Percentiles rank a stretch among this genome's conserved stretches.
Conservation (phyloP, 2,329 filamentous ascomycete species). For the Hyphodiscus sp. region DNA sequence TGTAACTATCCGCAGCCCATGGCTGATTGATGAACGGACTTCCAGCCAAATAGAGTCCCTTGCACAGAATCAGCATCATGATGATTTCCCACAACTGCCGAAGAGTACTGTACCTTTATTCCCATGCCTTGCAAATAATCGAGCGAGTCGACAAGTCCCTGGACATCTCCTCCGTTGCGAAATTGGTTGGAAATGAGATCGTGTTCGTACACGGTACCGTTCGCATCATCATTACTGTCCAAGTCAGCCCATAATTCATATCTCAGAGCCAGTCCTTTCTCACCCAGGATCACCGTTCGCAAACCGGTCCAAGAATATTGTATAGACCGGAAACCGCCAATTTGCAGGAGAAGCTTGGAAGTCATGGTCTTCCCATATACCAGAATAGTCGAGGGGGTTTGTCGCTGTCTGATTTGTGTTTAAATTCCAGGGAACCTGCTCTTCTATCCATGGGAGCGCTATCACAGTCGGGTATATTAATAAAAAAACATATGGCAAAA, state of each 20-base stretch:
- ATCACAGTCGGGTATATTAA: not conserved
- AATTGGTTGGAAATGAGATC: conserved; percentile 55
- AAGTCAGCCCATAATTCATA: conserved; percentile 29
- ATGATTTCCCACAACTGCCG: not conserved
- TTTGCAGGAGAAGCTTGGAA: conserved; percentile 50
- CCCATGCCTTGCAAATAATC: conserved; percentile 61
- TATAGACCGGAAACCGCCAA: conserved; percentile 62
- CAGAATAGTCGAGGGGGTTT: conserved; percentile 50
- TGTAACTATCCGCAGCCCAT: conserved; percentile 57
- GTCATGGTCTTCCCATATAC: conserved; percentile 44
- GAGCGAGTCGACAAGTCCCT: conserved; percentile 50
- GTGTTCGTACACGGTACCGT: conserved; percentile 54
- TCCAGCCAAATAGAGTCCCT: conserved; percentile 58
- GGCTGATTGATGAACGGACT: conserved; percentile 57
- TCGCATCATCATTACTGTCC: conserved; percentile 53
- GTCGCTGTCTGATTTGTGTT: conserved; percentile 52
- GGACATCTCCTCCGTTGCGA: conserved; percentile 55
- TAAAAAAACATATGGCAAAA: not conserved
- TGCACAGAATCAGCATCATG: conserved; percentile 5
- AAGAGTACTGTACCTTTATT: conserved; percentile 41
- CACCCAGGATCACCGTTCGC: conserved; percentile 48
- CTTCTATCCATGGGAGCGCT: conserved; percentile 5
- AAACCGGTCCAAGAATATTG: conserved; percentile 56
- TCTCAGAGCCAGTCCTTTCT: no score
- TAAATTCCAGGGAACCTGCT: conserved; percentile 29